These are phyloP conservation scores for Tephrocybe sp. DNA, from an alignment of 768 basidiomycete genomes.

Conservation along the genomic window DNA sequence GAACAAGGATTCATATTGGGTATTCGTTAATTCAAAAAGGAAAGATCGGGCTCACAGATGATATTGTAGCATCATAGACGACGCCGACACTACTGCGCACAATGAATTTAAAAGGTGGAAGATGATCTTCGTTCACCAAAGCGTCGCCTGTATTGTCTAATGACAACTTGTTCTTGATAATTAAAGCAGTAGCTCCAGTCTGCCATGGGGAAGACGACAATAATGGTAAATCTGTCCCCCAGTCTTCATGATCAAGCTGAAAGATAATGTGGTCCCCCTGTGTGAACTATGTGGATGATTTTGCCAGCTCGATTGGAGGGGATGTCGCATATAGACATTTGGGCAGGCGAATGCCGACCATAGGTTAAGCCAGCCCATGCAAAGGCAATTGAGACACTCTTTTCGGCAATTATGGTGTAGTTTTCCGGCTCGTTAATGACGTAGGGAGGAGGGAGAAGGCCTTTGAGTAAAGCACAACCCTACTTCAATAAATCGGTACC, in stretches of 20 bases:
- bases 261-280: neutral
- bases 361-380: neutral
- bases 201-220: neutral
- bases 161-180: neutral
- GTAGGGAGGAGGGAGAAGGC: too few relatives aligned
- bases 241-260: neutral
- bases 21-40: neutral
- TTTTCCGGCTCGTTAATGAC: too few relatives aligned
- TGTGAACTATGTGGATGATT: neutral
- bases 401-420: too few relatives aligned
- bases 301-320: neutral
- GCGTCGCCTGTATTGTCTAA: neutral
- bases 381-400: too few relatives aligned
- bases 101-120: neutral
- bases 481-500: too few relatives aligned
- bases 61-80: neutral
- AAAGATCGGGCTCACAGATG: neutral
- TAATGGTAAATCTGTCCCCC: neutral
- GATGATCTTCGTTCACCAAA: neutral
- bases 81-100: neutral
- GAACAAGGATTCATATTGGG: neutral
- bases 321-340: neutral
- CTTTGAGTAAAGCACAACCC: too few relatives aligned
- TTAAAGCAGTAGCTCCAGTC: neutral
- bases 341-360: neutral